Base-by-base conservation (phyloP, 2,329 filamentous ascomycete genomes). In the Sclerotinia subarctica region DNA sequence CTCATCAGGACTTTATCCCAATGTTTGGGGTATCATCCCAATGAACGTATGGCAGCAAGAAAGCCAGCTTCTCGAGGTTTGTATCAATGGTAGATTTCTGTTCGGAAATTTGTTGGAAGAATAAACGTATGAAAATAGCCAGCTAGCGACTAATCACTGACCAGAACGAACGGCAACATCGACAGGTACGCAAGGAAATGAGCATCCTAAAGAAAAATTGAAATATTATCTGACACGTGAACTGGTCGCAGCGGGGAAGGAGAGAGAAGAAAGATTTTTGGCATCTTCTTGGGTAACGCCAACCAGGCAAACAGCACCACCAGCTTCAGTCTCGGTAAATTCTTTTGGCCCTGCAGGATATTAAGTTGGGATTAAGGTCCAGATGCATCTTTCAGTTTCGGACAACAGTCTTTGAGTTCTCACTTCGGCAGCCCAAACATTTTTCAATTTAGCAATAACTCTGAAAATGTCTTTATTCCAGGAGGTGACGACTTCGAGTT, bases 1-100 rank as follows among this genome's bases (percentile, higher is more conserved):
- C 58, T 49, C 11, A 32, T 24, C 13, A 49, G 44, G 47, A 60
- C 58, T 1, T 35, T 49, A 49, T 44, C 49, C 26, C 44, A 60
- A 47, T 60, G 58, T 49, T 26, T 60, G 21, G 26, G 44, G 26
- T 60, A 60, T 60, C 35, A 44, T 32, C 58, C 44, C 6, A 26
- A 49, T 24, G 44, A 60, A 32, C 58, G 44, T 5, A 49, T 60
- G 44, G 49, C 58, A 6, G 58, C 58, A 7, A 49, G n/a, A 11
- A n/a, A n/a, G n/a, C n/a, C 58, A 60, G 17, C 13, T 60, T 35
- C 58, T 60, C 2, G 42, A 35, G 17, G 1, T 60, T 4, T 49
- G 58, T 24, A 49, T 29, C 26, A 49, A 21, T 21, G 21, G 58
- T 17, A 62, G 44, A 49, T 62, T 49, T 13, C 26, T 62, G 1